A percentile compares a stretch with the other conserved stretches of the same genome.
Conservation (phyloP, 108 stramenopile species). For the Bacterosira constricta region DNA sequence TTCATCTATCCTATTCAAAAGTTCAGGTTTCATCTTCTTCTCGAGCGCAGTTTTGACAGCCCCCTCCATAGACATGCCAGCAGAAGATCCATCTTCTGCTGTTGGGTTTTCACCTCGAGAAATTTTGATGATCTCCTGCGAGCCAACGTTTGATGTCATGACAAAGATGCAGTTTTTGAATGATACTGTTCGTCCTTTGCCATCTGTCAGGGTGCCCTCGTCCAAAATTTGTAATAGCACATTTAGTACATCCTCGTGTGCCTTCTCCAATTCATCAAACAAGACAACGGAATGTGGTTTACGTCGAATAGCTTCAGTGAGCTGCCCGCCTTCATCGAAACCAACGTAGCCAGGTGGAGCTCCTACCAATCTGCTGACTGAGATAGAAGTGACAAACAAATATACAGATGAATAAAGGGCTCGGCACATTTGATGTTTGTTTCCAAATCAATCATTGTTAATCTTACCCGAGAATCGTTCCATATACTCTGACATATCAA, state of each 20-base stretch:
- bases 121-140: constrained; percentile 77
- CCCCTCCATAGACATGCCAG: constrained; percentile 49
- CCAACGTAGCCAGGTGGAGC: constrained; percentile 94
- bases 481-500: constrained; percentile 96
- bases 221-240: constrained; percentile 93
- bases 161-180: constrained; percentile 96
- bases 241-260: constrained; percentile 95
- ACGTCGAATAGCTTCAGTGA: constrained; percentile 93
- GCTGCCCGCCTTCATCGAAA: constrained; percentile 95
- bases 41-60: constrained; percentile 68
- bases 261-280: constrained; percentile 88
- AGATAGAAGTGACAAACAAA: background rate
- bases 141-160: constrained; percentile 96
- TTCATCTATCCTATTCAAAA: constrained; percentile 97
- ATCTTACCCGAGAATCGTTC: constrained; percentile 76
- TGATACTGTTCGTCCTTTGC: constrained; percentile 90
- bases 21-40: constrained; percentile 84
- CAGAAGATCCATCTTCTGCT: constrained; percentile 32
- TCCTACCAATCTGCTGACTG: constrained; percentile 87
- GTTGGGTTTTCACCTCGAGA: constrained; percentile 52
- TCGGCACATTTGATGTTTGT: too few relatives aligned
- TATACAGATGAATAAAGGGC: too few relatives aligned
- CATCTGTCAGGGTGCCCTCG: constrained; percentile 95
- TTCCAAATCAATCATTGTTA: too few relatives aligned
- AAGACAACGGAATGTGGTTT: constrained; percentile 74